Evolutionary conservation across 306 rosid genomes (phyloP).

Genomic region (Carpinus fangiana): DNA sequence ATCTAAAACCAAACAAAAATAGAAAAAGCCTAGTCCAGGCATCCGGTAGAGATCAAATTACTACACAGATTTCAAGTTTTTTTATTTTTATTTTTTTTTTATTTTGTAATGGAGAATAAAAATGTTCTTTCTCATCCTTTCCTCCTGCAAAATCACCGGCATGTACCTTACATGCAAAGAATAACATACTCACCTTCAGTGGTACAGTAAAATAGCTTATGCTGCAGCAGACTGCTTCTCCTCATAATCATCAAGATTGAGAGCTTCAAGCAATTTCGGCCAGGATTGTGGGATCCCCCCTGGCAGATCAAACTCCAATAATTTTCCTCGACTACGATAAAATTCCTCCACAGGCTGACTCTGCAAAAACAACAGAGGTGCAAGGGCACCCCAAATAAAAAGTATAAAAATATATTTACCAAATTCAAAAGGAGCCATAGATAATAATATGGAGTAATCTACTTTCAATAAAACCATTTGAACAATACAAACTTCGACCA

Average conservation of each 20-base stretch:
- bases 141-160: conserved; percentile 51
- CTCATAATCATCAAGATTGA: conserved; percentile 77
- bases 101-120: conserved; percentile 1
- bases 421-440: conserved; percentile 11
- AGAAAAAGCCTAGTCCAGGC: conserved; percentile 20
- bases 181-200: conserved; percentile 45
- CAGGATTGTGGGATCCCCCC: conserved; percentile 98
- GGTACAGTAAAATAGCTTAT: conserved; percentile 35
- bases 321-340: conserved; percentile 69
- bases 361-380: conserved; percentile 43
- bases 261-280: conserved; percentile 90
- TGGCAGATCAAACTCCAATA: conserved; percentile 90
- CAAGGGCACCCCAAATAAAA: conserved; percentile 13
- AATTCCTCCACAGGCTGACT: conserved; percentile 86
- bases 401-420: neutral
- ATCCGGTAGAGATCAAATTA: conserved; percentile 18
- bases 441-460: conserved; percentile 2
- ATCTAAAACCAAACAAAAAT: conserved; percentile 13
- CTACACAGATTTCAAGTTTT: conserved; percentile 30
- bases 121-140: conserved; percentile 26
- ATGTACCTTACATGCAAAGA: conserved; percentile 52
- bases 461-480: neutral
- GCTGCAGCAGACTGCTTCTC: conserved; percentile 78
- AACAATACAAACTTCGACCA: neutral
- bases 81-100: neutral